Base-by-base conservation (phyloP, 1,139 yeast species). In the Suhomyces wounanorum region DNA sequence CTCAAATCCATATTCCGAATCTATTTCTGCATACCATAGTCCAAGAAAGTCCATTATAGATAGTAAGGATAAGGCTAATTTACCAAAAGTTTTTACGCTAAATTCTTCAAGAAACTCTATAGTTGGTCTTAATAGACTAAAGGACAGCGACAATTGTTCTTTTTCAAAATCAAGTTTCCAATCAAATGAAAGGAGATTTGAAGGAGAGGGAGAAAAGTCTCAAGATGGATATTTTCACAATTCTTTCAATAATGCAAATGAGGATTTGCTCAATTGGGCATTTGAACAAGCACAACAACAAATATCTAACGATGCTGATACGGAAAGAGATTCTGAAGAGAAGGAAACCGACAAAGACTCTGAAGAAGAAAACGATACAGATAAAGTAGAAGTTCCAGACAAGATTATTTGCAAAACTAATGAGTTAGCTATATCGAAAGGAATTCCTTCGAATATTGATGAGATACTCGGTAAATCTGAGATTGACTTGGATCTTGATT, bases 91-190 rank as follows among this genome's bases (percentile, higher is more conserved):
- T 14, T 69, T 77, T 5, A 60, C 65, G 4, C 59, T 64, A 23
- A 67, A 60, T 47, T 68, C 77, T 5, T 53, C 67, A 4, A 61
- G 66, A 13, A 73, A 65, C 54, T 75, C 79, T 1, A 70, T 64
- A 51, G 66, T 75, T 52, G 79, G 79, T 1, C 65, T 76, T 51
- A 75, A 73, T 54, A 54, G 78, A 36, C 62, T 75, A 33, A 75
- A 75, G 51, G 77, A 72, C 40, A 64, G 63, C 30, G 48, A 48
- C 3, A 23, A 14, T 3, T 8, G 14, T 14, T 16, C 18, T n/a
- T 39, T 38, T 16, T 4, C n/a, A 2, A 41, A 47, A 23, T 42
- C 31, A 23, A 26, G 11, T 30, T 14, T 25, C 16, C 40, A 49
- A 6, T 44, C 53, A 11, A 51, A 45, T 23, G 28, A 43, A n/a